These are phyloP conservation scores for Aureobasidium mangrovei DNA, from an alignment of 2,329 filamentous ascomycete species.

Conservation along the genomic window DNA sequence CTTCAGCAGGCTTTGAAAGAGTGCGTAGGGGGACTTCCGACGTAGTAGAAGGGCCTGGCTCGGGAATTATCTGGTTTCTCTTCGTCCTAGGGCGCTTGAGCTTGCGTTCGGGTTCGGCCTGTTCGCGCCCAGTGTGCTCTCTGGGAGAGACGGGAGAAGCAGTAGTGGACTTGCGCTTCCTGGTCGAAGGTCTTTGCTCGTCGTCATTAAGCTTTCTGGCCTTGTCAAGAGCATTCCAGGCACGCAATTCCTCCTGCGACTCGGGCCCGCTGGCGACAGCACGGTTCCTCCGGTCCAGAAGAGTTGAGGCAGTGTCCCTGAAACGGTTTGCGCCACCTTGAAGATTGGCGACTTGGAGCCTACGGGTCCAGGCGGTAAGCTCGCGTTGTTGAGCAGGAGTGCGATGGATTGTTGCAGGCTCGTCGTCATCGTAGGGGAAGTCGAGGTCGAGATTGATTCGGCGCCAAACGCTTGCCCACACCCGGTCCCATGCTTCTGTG, in stretches of 20 bases:
- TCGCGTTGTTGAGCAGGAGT: constrained; percentile 49
- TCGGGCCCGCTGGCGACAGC: constrained; percentile 34
- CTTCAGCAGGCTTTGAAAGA: neutral
- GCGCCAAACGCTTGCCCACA: constrained; percentile 88
- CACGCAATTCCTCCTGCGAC: constrained; percentile 66
- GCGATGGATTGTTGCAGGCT: constrained; percentile 40
- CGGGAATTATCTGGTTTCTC: constrained; percentile 45
- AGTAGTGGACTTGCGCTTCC: constrained; percentile 72
- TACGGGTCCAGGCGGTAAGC: constrained; percentile 68
- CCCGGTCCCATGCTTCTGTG: constrained; percentile 54
- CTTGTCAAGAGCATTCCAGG: constrained; percentile 86
- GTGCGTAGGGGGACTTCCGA: constrained; percentile 20
- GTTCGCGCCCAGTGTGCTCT: constrained; percentile 23
- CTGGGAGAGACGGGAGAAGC: constrained; percentile 60
- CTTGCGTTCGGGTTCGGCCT: constrained; percentile 63
- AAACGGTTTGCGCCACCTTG: constrained; percentile 61
- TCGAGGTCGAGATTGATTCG: constrained; percentile 69
- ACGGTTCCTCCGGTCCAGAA: constrained; percentile 37
- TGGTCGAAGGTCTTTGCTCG: constrained; percentile 32
- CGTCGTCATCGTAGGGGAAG: constrained; percentile 69
- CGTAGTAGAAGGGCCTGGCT: constrained; percentile 23
- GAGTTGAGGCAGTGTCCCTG: constrained; percentile 43
- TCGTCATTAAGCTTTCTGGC: constrained; percentile 59
- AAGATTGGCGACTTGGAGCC: constrained; percentile 70
- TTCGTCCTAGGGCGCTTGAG: constrained; percentile 80